phyloP scores from a whole-genome alignment of 2,329 filamentous ascomycete genomes.

The Cryphonectria japonica region DNA sequence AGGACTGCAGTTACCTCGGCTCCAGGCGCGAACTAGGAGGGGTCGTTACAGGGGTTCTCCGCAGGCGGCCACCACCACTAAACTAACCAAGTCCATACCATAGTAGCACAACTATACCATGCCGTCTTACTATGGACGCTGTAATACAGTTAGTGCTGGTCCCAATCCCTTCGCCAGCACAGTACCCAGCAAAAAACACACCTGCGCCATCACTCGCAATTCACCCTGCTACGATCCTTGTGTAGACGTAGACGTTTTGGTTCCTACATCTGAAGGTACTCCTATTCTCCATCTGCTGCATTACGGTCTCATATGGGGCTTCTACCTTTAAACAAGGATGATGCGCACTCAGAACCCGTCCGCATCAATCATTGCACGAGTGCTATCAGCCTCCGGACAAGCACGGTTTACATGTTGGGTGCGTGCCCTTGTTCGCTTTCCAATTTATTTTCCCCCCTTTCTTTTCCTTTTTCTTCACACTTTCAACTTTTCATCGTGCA shows the following conservation, averaged over 20 bases:
- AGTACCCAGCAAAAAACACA: background rate
- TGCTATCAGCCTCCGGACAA: background rate
- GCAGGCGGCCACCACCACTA: background rate
- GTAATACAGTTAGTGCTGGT: too few species aligned
- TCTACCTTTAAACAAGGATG: background rate
- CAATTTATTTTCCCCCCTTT: background rate
- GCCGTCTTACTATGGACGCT: too few species aligned
- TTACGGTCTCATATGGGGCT: background rate
- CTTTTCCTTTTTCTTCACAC: background rate
- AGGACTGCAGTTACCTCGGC: background rate
- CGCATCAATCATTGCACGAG: background rate
- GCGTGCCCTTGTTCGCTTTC: background rate
- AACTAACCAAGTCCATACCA: too few species aligned
- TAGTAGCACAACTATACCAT: too few species aligned
- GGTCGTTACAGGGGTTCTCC: slow-evolving; percentile 7
- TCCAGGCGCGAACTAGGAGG: background rate
- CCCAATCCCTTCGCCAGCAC: too few species aligned
- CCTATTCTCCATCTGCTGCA: background rate
- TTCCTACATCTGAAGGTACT: background rate
- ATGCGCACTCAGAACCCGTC: background rate
- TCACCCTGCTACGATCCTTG: background rate
- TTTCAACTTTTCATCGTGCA: background rate
- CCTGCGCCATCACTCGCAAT: background rate
- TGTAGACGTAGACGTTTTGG: background rate
- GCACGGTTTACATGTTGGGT: too few species aligned